phyloP scores from a whole-genome alignment of 306 rosid species.

The Pachyrhizus erosus region DNA sequence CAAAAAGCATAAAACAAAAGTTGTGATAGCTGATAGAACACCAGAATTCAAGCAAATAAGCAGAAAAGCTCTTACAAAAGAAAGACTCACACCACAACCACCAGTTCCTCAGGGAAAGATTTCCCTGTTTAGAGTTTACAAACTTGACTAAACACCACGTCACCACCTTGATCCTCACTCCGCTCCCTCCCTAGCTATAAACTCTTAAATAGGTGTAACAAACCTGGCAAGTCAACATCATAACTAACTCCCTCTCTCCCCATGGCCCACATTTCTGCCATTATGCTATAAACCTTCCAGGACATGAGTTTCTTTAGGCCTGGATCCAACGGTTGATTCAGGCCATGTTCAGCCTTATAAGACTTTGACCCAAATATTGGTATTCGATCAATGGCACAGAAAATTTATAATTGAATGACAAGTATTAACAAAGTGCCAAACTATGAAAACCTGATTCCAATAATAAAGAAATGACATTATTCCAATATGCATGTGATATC shows the following conservation, averaged over 20 bases:
- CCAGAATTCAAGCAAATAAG: not conserved
- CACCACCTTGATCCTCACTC: not conserved
- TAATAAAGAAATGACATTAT: not conserved
- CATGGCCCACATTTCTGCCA: not conserved
- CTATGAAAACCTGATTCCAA: constrained; percentile 9
- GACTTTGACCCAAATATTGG: not conserved
- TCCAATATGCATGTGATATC: not conserved
- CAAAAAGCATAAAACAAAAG: not conserved
- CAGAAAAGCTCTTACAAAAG: not conserved
- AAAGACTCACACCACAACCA: not conserved
- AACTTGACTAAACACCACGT: not conserved
- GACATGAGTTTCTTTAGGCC: not conserved
- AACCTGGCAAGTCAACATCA: not conserved
- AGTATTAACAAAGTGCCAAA: not conserved
- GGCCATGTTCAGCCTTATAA: not conserved
- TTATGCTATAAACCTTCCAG: not conserved
- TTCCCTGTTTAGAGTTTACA: not conserved
- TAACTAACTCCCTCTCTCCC: not conserved
- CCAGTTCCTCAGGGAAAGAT: not conserved
- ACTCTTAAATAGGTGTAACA: not conserved
- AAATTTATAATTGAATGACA: constrained; percentile 11
- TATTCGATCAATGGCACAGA: not conserved
- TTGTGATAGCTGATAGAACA: not conserved
- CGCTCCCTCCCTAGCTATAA: not conserved
- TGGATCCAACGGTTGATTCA: not conserved